phyloP scores from a whole-genome alignment of 169 alveolate genomes.

The Eimeria nieschulzi region DNA sequence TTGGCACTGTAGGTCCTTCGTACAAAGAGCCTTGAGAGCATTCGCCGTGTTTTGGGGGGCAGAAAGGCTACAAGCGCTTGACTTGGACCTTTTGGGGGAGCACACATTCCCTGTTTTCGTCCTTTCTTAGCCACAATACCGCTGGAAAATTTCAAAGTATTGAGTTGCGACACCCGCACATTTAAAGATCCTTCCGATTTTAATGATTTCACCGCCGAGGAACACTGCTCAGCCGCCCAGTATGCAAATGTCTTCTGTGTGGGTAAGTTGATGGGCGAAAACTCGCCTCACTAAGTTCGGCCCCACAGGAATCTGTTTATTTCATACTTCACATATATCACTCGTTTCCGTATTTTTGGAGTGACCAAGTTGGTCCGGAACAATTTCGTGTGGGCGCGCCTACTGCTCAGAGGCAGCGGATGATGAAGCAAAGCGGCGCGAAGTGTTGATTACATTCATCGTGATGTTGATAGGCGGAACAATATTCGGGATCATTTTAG shows the following conservation, averaged over 20 bases:
- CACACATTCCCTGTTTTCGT: too few relatives aligned
- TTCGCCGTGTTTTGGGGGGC: too few relatives aligned
- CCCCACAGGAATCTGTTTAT: too few relatives aligned
- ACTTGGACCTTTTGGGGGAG: too few relatives aligned
- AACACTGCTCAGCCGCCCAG: constrained; percentile 26
- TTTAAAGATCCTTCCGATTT: constrained; percentile 34
- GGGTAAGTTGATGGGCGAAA: constrained; percentile 13
- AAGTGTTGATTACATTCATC: constrained; percentile 22
- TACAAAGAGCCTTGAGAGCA: not conserved
- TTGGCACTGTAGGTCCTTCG: not conserved
- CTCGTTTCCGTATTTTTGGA: too few relatives aligned
- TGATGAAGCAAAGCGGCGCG: constrained; percentile 41
- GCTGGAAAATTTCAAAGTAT: not conserved
- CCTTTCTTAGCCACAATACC: constrained; percentile 39
- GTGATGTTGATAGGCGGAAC: constrained; percentile 48
- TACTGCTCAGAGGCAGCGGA: constrained; percentile 59
- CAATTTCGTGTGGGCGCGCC: constrained; percentile 13
- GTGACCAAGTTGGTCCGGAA: too few relatives aligned
- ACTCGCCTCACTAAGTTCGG: not conserved
- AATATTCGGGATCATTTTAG: constrained; percentile 33
- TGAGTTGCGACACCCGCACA: constrained; percentile 64
- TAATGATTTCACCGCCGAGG: constrained; percentile 33
- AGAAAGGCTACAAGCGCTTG: too few relatives aligned
- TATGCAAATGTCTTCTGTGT: constrained; percentile 54
- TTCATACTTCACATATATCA: too few relatives aligned